phyloP scores from a whole-genome alignment of 1,284 basidiomycete genomes.

The Tranzscheliella williamsii region DNA sequence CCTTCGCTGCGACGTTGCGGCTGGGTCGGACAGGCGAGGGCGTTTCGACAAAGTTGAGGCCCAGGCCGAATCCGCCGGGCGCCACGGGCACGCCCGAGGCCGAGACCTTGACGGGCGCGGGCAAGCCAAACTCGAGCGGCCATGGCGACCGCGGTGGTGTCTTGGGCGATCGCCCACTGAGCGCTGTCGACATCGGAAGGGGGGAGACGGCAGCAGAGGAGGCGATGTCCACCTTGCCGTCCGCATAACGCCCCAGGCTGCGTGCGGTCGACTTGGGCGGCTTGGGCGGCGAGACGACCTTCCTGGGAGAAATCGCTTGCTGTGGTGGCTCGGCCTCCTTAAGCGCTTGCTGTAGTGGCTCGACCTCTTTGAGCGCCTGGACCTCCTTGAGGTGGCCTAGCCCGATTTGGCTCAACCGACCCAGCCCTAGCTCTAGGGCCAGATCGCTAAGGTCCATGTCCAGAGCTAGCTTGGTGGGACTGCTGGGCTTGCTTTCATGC shows the following conservation, averaged over 20 bases:
- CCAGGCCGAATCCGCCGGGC: slow-evolving; percentile 28
- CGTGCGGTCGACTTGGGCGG: slow-evolving; percentile 39
- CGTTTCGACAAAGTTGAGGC: slow-evolving; percentile 38
- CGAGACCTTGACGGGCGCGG: slow-evolving; percentile 11
- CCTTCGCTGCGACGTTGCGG: no score
- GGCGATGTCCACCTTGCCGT: neutral
- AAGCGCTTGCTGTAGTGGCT: no score
- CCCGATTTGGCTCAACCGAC: slow-evolving; percentile 38
- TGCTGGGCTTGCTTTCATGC: neutral
- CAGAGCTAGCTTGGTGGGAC: slow-evolving; percentile 13
- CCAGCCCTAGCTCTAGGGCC: slow-evolving; percentile 36
- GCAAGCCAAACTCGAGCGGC: neutral
- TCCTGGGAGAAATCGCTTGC: neutral
- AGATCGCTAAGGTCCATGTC: slow-evolving; percentile 43
- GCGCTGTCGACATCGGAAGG: slow-evolving; percentile 31
- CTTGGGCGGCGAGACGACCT: slow-evolving; percentile 21
- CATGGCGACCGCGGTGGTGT: slow-evolving; percentile 20
- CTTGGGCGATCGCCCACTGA: slow-evolving; percentile 35
- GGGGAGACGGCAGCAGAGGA: slow-evolving; percentile 30
- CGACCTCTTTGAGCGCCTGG: slow-evolving; percentile 17
- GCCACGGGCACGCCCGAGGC: slow-evolving; percentile 24
- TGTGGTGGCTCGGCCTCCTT: slow-evolving; percentile 3
- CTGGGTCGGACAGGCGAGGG: slow-evolving; percentile 20
- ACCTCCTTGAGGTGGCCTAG: slow-evolving; percentile 22
- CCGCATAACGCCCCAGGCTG: neutral